Percentiles rank a stretch among this genome's conserved stretches.
These are phyloP conservation scores for Stagonosporopsis rhizophila DNA, from an alignment of 2,329 filamentous ascomycete species.

Conservation along the genomic window DNA sequence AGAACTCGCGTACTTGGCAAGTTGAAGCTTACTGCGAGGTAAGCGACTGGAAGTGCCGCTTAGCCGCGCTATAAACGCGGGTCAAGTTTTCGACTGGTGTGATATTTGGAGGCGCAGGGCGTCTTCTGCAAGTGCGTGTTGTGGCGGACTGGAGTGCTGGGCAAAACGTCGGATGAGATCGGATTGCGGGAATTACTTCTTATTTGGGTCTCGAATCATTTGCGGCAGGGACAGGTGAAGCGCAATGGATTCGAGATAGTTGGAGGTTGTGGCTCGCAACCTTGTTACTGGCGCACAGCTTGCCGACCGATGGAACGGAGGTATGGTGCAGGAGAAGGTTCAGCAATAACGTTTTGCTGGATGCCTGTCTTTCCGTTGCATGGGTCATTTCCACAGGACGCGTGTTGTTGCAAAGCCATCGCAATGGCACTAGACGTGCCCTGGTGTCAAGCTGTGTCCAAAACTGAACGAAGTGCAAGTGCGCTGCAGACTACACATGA, in stretches of 20 bases:
- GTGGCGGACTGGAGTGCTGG: neutral
- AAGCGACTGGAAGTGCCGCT: constrained; percentile 7
- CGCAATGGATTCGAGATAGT: constrained; percentile 5
- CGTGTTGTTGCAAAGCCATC: neutral
- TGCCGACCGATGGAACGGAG: constrained; percentile 17
- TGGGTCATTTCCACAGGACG: constrained; percentile 8
- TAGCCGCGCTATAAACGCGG: constrained; percentile 6
- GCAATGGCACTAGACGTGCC: neutral
- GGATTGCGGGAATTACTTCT: neutral
- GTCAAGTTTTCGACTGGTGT: constrained; percentile 1
- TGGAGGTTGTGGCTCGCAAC: constrained; percentile 2
- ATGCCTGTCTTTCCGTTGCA: constrained; percentile 17
- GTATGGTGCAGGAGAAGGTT: constrained; percentile 24
- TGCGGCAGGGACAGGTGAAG: neutral
- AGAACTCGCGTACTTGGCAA: neutral
- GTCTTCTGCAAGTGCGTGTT: constrained; percentile 3
- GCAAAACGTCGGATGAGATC: neutral
- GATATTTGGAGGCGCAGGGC: neutral
- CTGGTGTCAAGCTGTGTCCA: no score
- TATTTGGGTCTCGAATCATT: neutral
- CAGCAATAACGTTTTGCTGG: constrained; percentile 16
- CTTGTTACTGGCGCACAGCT: neutral
- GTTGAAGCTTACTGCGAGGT: neutral
- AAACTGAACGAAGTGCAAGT: constrained; percentile 13
- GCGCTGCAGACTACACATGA: constrained; percentile 13